Conservation (phyloP, 202 grass and related monocot genomes). For the Digitaria exilis region DNA sequence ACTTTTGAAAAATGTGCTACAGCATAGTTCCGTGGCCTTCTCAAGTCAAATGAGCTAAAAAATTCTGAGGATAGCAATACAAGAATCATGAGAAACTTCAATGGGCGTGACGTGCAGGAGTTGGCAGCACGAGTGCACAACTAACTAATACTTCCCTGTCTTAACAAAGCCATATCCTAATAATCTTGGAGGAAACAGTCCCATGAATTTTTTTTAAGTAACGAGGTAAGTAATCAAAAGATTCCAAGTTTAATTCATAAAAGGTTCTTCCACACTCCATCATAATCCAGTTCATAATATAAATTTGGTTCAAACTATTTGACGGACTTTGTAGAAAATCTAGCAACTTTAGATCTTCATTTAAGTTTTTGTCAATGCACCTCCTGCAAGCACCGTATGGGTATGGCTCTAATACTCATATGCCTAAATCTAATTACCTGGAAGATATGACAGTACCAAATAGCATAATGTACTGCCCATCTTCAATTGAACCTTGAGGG, state of each 20-base stretch:
- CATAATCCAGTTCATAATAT: conserved; percentile 25
- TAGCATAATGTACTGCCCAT: conserved; percentile 88
- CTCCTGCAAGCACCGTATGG: conserved; percentile 16
- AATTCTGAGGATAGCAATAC: not conserved
- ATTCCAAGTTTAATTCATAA: not conserved
- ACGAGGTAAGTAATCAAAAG: not conserved
- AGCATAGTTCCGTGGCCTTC: not conserved
- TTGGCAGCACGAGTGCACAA: not conserved
- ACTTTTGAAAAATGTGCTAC: not conserved
- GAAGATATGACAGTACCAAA: conserved; percentile 78
- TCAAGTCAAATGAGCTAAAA: conserved; percentile 8
- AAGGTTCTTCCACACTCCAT: not conserved
- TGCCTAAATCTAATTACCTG: conserved; percentile 63
- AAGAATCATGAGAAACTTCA: conserved; percentile 2
- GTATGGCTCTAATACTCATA: conserved; percentile 34
- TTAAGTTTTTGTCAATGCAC: conserved; percentile 2
- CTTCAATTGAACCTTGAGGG: conserved; percentile 71
- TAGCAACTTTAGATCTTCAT: conserved; percentile 18
- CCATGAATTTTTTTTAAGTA: not conserved
- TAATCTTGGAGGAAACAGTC: not conserved
- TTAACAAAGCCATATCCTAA: conserved; percentile 4
- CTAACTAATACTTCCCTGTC: conserved; percentile 22
- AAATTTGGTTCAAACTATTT: conserved; percentile 22
- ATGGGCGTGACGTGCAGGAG: not conserved
- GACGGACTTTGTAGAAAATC: conserved; percentile 3